A percentile compares a stretch with the other conserved stretches of the same genome.
These are phyloP conservation scores for Dendrobium catenatum DNA, from an alignment of 106 monocot species.

Conservation along the genomic window DNA sequence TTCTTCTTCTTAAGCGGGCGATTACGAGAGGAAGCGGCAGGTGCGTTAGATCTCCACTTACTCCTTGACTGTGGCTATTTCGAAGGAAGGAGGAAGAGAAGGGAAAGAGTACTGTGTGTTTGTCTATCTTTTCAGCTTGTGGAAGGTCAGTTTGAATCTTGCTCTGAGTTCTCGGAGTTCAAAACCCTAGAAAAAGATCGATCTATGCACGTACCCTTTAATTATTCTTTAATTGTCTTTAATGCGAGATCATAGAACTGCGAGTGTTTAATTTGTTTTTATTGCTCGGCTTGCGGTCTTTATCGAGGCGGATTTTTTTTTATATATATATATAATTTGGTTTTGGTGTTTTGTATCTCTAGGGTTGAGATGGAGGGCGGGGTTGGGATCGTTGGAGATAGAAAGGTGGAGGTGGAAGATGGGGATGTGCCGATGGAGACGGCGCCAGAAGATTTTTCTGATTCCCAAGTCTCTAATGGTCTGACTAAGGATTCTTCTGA, in stretches of 20 bases:
- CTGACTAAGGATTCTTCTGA: constrained; percentile 5
- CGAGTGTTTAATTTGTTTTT: not conserved
- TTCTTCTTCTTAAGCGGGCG: not conserved
- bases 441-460: not conserved
- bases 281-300: not conserved
- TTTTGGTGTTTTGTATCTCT: not conserved
- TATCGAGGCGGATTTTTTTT: not conserved
- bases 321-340: not conserved
- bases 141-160: not conserved
- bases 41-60: not conserved
- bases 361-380: constrained; percentile 25
- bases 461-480: not conserved
- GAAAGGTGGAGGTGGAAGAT: not conserved
- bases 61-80: not conserved
- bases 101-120: not conserved
- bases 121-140: not conserved
- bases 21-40: not conserved
- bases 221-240: not conserved
- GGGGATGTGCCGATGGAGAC: not conserved
- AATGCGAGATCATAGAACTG: not conserved
- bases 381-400: constrained; percentile 1
- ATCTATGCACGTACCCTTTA: not conserved
- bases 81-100: not conserved
- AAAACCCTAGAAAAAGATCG: not conserved
- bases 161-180: not conserved